These are phyloP conservation scores for Rhizophora apiculata DNA, from an alignment of 345 rosid genomes.

Conservation along the genomic window DNA sequence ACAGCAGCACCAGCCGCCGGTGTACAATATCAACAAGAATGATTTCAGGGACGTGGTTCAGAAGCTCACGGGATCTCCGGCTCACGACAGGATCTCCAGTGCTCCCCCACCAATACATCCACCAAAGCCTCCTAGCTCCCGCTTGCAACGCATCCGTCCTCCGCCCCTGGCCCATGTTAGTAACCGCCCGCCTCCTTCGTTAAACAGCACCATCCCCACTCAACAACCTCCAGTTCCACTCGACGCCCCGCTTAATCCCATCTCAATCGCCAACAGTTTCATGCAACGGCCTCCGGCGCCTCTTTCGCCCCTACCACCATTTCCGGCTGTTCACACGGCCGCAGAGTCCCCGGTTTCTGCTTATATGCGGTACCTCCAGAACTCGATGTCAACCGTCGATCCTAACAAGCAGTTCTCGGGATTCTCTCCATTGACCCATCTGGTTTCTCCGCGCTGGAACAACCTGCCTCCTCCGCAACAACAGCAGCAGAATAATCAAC, in stretches of 20 bases:
- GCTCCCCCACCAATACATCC: conserved; percentile 70
- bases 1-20: conserved; percentile 70
- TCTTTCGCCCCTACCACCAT: conserved; percentile 63
- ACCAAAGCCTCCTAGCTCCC: conserved; percentile 73
- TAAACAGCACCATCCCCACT: conserved; percentile 32
- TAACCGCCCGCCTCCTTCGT: conserved; percentile 63
- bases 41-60: conserved; percentile 94
- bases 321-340: conserved; percentile 61
- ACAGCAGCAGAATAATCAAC: conserved; percentile 20
- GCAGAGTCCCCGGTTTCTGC: conserved; percentile 76
- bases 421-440: conserved; percentile 60
- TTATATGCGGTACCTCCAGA: conserved; percentile 68
- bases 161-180: conserved; percentile 71
- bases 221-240: conserved; percentile 5
- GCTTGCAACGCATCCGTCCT: conserved; percentile 90
- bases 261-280: conserved; percentile 19
- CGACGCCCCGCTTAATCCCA: conserved; percentile 4
- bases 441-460: conserved; percentile 66
- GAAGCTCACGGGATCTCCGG: conserved; percentile 88
- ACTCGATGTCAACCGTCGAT: conserved; percentile 43
- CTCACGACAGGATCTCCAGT: conserved; percentile 63
- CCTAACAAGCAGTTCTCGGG: conserved; percentile 55
- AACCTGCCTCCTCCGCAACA: conserved; percentile 25
- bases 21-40: conserved; percentile 86
- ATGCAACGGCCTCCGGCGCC: conserved; percentile 43